Conservation (phyloP, 257 asterid species). For the Datura wrightii region DNA sequence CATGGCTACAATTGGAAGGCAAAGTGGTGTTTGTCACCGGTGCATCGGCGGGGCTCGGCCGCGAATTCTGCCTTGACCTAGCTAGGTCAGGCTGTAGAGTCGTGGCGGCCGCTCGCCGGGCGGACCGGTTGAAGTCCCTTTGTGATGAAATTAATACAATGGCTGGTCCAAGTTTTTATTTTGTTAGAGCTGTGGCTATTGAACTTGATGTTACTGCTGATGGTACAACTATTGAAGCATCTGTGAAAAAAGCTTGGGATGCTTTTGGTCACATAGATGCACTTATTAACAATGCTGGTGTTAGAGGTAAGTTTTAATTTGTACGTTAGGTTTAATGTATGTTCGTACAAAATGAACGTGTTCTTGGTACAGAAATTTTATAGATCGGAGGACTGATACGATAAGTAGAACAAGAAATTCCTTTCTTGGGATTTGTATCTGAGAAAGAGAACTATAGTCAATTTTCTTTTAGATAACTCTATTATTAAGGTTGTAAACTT, state of each 20-base stretch:
- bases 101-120: slow-evolving; percentile 69
- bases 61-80: slow-evolving; percentile 64
- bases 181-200: slow-evolving; percentile 52
- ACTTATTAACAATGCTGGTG: slow-evolving; percentile 69
- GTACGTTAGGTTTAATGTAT: neutral
- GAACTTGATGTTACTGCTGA: slow-evolving; percentile 62
- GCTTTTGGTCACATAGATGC: slow-evolving; percentile 69
- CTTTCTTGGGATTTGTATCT: neutral
- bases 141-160: slow-evolving; percentile 60
- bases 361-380: neutral
- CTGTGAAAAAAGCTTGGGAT: slow-evolving; percentile 61
- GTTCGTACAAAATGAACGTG: neutral
- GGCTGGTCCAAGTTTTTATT: neutral
- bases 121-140: slow-evolving; percentile 53
- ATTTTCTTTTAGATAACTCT: neutral
- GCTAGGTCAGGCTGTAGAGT: slow-evolving; percentile 73
- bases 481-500: neutral
- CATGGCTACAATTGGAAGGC: slow-evolving; percentile 60
- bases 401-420: neutral
- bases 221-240: slow-evolving; percentile 48
- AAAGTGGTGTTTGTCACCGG: slow-evolving; percentile 82
- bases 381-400: neutral
- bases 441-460: neutral
- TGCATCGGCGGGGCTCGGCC: slow-evolving; percentile 84
- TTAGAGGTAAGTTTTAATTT: slow-evolving; percentile 49